Base-by-base conservation (phyloP, 192 early-diverging fungal species). In the Mortierella antarctica region DNA sequence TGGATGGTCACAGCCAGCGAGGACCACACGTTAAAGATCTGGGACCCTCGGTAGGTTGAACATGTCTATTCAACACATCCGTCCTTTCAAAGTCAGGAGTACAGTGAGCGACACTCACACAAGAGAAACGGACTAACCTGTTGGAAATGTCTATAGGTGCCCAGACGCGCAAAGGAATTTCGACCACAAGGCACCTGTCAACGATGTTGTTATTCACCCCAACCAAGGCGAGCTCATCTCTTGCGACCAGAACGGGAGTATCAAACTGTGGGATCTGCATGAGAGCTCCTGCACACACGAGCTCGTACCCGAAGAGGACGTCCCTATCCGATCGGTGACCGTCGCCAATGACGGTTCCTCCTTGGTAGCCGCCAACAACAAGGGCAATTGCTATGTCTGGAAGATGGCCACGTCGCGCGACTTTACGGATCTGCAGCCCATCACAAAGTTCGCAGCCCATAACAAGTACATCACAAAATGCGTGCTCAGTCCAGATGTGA, bases 341-440 rank as follows among this genome's bases (percentile, higher is more conserved):
- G 93, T 97, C 54, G 93, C 94, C 2, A 86, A 89, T 18, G 95
- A 96, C 73, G 93, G 94, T 9, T 91, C 92, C 6, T 89, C 93
- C 46, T 70, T 97, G 5, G 89, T 95, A 4, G 94, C 93, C 9
- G 94, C 90, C 7, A 97, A 96, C 75, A 95, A 96, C 72, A 96
- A 95, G 82, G 88, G 88, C 47, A 87, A 86, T 52, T 90, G 89
- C 41, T 91, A 88, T 86, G 86, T 89, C 9, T 89, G 88, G 86
- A 87, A 87, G 64, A 93, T 94, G 91, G 91, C 87, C 65, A 92
- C 87, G 83, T 88, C 74, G 0, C 59, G 85, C 13, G 88, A 88
- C 54, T 77, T 70, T 47, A 84, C 86, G 5, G 84, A 94, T 48
- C 78, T 95, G 41, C 90, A 93, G 66, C 91, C 92, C 0, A 76